Conservation (phyloP, 495 filamentous ascomycete genomes). For the Hypoxylon subgilvum region DNA sequence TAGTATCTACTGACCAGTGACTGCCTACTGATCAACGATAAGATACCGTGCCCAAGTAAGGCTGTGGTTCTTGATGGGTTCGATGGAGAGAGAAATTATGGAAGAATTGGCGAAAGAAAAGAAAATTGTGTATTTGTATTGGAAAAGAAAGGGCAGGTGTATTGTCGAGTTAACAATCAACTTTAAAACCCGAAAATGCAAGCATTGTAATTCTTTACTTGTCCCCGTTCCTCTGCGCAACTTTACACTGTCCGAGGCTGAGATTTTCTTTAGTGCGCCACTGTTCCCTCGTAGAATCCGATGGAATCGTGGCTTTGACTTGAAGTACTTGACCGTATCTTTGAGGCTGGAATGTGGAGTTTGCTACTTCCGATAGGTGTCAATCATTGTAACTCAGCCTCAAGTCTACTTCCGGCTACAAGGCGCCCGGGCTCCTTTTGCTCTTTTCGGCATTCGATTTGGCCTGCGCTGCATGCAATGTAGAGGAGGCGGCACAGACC, state of each 20-base stretch:
- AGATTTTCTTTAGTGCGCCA: slow-evolving; percentile 38
- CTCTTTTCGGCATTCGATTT: slow-evolving; percentile 34
- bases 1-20: not conserved
- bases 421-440: slow-evolving; percentile 5
- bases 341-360: slow-evolving; percentile 18
- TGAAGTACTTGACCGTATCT: slow-evolving; percentile 27
- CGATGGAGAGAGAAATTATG: not conserved
- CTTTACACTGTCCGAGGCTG: slow-evolving; percentile 31
- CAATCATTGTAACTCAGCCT: slow-evolving; percentile 18
- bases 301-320: slow-evolving; percentile 43
- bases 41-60: too few relatives aligned
- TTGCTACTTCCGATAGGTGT: not conserved
- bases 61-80: too few relatives aligned
- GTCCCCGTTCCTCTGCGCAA: not conserved
- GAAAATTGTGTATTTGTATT: not conserved
- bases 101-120: slow-evolving; percentile 2
- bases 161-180: slow-evolving; percentile 22
- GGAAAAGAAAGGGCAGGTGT: not conserved
- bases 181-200: slow-evolving; percentile 1
- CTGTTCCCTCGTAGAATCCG: slow-evolving; percentile 42
- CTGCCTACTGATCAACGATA: not conserved
- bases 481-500: slow-evolving; percentile 22
- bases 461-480: slow-evolving; percentile 34
- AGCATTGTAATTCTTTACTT: slow-evolving; percentile 14
- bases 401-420: slow-evolving; percentile 29